Evolutionary conservation across 1,284 basidiomycete genomes (phyloP).

Genomic region (Cystobasidium slooffiae): DNA sequence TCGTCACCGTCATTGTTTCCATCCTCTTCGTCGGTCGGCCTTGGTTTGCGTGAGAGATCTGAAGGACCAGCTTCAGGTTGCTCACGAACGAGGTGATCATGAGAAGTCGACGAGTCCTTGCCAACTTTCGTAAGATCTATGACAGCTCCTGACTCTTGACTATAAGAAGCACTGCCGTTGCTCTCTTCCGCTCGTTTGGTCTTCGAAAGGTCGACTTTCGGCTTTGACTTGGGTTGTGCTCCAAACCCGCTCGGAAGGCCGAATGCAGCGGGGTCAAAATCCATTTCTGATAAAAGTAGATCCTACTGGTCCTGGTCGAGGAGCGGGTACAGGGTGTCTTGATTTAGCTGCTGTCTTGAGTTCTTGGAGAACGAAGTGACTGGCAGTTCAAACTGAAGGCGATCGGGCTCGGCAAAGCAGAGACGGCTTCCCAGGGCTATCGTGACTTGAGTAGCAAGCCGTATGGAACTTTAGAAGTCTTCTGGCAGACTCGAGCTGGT

Average conservation of each 20-base stretch:
- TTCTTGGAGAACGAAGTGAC: no score
- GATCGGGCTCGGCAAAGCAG: no score
- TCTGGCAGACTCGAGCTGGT: no score
- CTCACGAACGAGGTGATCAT: neutral
- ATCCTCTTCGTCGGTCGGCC: slow-evolving; percentile 16
- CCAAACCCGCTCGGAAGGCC: slow-evolving; percentile 31
- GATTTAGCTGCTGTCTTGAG: no score
- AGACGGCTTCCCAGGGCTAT: no score
- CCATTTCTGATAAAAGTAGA: neutral
- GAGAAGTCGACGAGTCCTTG: neutral
- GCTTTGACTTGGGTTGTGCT: slow-evolving; percentile 39
- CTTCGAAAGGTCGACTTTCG: slow-evolving; percentile 12
- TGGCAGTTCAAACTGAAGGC: no score
- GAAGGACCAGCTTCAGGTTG: slow-evolving; percentile 31
- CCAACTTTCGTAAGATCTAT: neutral
- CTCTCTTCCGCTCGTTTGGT: slow-evolving; percentile 19
- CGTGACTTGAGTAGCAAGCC: no score
- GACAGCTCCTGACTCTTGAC: neutral
- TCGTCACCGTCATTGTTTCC: slow-evolving; percentile 50
- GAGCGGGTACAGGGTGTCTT: no score
- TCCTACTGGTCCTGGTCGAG: no score
- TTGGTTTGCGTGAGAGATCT: slow-evolving; percentile 12
- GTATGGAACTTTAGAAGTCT: no score
- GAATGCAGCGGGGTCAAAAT: slow-evolving; percentile 41
- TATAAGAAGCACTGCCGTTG: neutral